Evolutionary conservation across 2,329 filamentous ascomycete species (phyloP).

Genomic region (Diaporthe citriasiana): DNA sequence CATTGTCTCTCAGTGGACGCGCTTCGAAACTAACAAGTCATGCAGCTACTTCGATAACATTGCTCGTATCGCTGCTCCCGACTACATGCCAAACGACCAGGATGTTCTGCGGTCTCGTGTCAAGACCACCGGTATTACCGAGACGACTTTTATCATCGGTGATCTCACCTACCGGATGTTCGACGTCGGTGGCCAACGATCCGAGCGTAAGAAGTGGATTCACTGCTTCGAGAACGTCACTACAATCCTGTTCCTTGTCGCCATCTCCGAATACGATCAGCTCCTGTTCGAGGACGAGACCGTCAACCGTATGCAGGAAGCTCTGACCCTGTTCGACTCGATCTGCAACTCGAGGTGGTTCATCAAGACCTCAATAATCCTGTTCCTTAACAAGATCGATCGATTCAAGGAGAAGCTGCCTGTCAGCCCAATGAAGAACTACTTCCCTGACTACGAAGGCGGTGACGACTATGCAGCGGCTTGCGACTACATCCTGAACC

Average conservation of each 20-base stretch:
- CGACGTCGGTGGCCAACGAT: slow-evolving; percentile 95
- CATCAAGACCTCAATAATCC: slow-evolving; percentile 88
- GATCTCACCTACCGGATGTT: slow-evolving; percentile 98
- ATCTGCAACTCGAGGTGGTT: slow-evolving; percentile 93
- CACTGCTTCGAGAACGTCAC: slow-evolving; percentile 99
- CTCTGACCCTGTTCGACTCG: slow-evolving; percentile 87
- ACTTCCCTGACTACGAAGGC: slow-evolving; percentile 93
- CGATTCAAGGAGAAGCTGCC: slow-evolving; percentile 89
- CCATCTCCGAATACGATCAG: slow-evolving; percentile 98
- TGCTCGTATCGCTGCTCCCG: slow-evolving; percentile 87
- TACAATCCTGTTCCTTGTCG: slow-evolving; percentile 95
- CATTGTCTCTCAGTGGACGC: neutral
- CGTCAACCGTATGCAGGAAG: slow-evolving; percentile 94
- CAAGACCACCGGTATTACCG: slow-evolving; percentile 97
- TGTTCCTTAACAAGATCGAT: slow-evolving; percentile 93
- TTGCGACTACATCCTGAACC: slow-evolving; percentile 98
- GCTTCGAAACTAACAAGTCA: slow-evolving; percentile 51
- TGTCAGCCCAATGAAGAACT: slow-evolving; percentile 87
- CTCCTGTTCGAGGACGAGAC: slow-evolving; percentile 96
- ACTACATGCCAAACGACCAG: slow-evolving; percentile 96
- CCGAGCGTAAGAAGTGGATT: slow-evolving; percentile 99
- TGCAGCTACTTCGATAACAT: slow-evolving; percentile 95
- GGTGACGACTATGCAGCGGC: slow-evolving; percentile 95
- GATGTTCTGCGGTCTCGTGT: slow-evolving; percentile 96
- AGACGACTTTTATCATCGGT: slow-evolving; percentile 95